Base-by-base conservation (phyloP, 805 yeast genomes). In the Saccharomycopsis selenospora region DNA sequence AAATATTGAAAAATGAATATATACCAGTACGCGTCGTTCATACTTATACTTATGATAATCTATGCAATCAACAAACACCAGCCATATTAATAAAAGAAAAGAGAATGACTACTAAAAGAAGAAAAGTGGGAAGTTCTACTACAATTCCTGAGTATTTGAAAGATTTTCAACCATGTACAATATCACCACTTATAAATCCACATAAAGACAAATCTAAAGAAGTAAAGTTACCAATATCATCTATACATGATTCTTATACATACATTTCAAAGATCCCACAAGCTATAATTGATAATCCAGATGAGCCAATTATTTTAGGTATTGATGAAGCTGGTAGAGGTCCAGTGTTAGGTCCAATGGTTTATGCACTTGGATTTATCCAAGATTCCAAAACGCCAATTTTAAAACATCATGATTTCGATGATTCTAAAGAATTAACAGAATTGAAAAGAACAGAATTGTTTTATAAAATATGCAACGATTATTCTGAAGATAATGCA, bases 311-410 rank as follows among this genome's bases (percentile, higher is more conserved):
- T 4, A 72, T 81, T 6, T 65, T 93, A 8, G 99, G 99, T 1
- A 95, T 93, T 1, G 99, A 93, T 64, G 99, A 93, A 62, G 99
- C 99, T 0, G 99, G 99, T 1, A 73, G 99, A 56, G 99, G 99
- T 0, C 99, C 99, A 0, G 97, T 95, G 0, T 59, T 95, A 36
- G 99, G 99, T 0, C 95, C 98, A 0, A 93, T 93, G 99, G 99
- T 93, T 1, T 93, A 93, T 60, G 95, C 95, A 2, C 70, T 88
- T 4, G 80, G 93, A 2, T 93, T 88, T 61, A 82, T 95, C 54
- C 65, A 80, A 10, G 71, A 73, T 43, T 63, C 67, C 0, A 85
- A 77, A 49, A 67, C 66, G 52, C 62, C 54, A 54, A 73, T 70
- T 26, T 59, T 65, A 1, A 61, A 75, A 23, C 66, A 73, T 27